Base-by-base conservation (phyloP, 257 asterid genomes). In the Pogostemon cablin region DNA sequence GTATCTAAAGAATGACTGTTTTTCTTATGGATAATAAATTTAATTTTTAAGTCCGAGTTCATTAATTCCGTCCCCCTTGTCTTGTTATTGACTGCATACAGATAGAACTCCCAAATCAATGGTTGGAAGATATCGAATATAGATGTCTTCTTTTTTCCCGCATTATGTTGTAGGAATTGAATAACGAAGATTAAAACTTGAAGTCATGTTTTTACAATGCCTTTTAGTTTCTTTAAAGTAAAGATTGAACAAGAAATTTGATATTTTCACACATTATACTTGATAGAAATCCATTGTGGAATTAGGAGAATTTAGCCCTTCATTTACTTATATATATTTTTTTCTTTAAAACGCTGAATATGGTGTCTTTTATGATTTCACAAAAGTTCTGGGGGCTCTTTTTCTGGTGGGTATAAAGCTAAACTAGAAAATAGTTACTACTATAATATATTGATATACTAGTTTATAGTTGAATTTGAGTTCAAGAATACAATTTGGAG, bases 101-200 rank as follows among this genome's bases (percentile, higher is more conserved):
- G 54, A 64, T 34, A 0, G 5, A 38, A 7, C 38, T 65, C 35
- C 7, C 0, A 9, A 7, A 41, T 68, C 40, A n/a, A 6, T 37
- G 2, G 3, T 40, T 57, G 60, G 68, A 48, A 72, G 63, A 42
- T 41, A 32, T 32, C 12, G 42, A 50, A 65, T 54, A 64, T 12
- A 11, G 15, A 43, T n/a, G 34, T 15, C 56, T 25, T 25, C 60
- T 8, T 6, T 72, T 10, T 62, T 54, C 32, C 32, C 32, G 32
- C 32, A 25, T 25, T 25, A 25, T 25, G 1, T 25, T 25, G 32
- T 25, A 38, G 1, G 39, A 9, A 41, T 5, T 42, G 39, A 58
- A n/a, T 10, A 17, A 25, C 4, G 55, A 12, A 17, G 53, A 40
- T 25, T 39, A 17, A 35, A 39, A 15, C 17, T 37, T 12, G 54